Base-by-base conservation (phyloP, 805 yeast genomes). In the Komagataella phaffii region DNA sequence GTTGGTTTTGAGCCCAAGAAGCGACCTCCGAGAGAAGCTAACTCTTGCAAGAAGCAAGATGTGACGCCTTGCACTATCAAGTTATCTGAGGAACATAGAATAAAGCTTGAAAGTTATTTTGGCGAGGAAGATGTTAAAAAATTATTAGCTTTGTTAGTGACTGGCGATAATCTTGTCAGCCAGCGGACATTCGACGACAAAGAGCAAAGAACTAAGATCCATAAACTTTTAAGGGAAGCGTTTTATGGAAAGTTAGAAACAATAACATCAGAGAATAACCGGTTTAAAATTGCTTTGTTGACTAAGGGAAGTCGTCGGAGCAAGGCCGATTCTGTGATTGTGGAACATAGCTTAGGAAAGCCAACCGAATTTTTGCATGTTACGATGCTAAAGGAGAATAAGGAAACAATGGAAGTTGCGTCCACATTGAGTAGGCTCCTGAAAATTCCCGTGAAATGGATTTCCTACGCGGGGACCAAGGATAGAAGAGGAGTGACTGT, bases 361-460 rank as follows among this genome's bases (percentile, higher is more conserved):
- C 71, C 74, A 52, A 81, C 82, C 57, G 76, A 78, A 47, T 87
- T 69, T 64, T 68, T 90, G 47, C 90, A 85, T 60, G 84, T 90
- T 61, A 80, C 85, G 10, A 70, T 93, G 24, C 89, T 87, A 71
- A 93, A 93, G 64, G 97, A 93, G 63, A 93, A 93, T 68, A 86
- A 90, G 63, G 99, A 93, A 58, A 90, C 99, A 1, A 88, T 93
- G 96, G 97, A 93, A 68, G 93, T 88, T 12, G 93, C 93, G 1
- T 76, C 81, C 17, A 67, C 85, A 24, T 69, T 93, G 49, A 72
- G 90, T 49, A 84, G 84, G 61, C 76, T 87, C 54, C 70, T 93
- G 56, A 77, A 88, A 55, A 68, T 85, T 18, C 91, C 90, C n/a
- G 71, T 83, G 4, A 84, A 82, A 56, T 63, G 72, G 45, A 74